These are phyloP conservation scores for Neurospora sp. DNA, from an alignment of 495 filamentous ascomycete species.

Conservation along the genomic window DNA sequence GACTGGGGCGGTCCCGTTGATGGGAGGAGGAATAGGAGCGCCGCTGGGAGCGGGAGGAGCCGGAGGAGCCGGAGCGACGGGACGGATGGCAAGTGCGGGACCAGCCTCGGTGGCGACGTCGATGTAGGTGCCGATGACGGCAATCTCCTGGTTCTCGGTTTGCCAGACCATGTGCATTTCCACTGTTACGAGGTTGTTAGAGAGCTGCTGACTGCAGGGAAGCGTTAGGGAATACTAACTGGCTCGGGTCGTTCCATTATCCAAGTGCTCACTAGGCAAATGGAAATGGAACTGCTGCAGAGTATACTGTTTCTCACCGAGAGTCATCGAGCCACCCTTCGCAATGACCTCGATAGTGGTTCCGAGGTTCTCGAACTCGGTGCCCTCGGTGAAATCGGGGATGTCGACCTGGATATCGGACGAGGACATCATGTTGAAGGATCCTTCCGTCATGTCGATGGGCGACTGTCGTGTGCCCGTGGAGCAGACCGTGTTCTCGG, in stretches of 20 bases:
- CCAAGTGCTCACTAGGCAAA: slow-evolving; percentile 58
- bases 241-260: slow-evolving; percentile 31
- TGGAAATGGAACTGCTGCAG: slow-evolving; percentile 64
- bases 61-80: background rate
- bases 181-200: slow-evolving; percentile 30
- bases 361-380: slow-evolving; percentile 50
- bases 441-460: slow-evolving; percentile 40
- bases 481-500: slow-evolving; percentile 39
- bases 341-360: slow-evolving; percentile 47
- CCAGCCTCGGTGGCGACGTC: slow-evolving; percentile 37
- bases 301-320: slow-evolving; percentile 36
- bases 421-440: slow-evolving; percentile 31
- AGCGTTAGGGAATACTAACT: slow-evolving; percentile 18
- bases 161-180: slow-evolving; percentile 61
- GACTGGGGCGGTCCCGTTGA: background rate
- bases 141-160: slow-evolving; percentile 31
- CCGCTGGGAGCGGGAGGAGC: slow-evolving; percentile 15
- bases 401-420: slow-evolving; percentile 24
- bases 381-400: slow-evolving; percentile 26
- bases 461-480: slow-evolving; percentile 51
- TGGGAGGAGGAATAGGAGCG: background rate
- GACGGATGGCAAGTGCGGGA: slow-evolving; percentile 6
- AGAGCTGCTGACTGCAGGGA: background rate
- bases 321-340: slow-evolving; percentile 28
- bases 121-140: slow-evolving; percentile 52